These are phyloP conservation scores for Rhypophila decipiens DNA, from an alignment of 495 filamentous ascomycete genomes.

Conservation along the genomic window DNA sequence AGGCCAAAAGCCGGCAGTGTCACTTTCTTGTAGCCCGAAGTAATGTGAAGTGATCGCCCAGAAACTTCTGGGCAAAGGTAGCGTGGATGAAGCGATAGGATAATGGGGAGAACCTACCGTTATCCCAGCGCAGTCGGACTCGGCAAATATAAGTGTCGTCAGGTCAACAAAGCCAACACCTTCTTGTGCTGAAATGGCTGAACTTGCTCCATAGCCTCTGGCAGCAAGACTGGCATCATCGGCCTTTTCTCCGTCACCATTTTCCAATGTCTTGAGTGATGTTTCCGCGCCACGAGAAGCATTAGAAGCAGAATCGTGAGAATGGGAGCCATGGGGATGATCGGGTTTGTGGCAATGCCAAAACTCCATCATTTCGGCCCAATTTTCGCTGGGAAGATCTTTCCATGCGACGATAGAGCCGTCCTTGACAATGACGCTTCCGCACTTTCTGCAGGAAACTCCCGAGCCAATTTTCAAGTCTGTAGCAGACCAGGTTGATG, in stretches of 20 bases:
- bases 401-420: slow-evolving; percentile 64
- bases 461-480: slow-evolving; percentile 47
- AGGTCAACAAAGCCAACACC: slow-evolving; percentile 74
- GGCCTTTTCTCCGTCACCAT: slow-evolving; percentile 17
- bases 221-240: slow-evolving; percentile 40
- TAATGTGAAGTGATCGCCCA: not conserved
- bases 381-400: slow-evolving; percentile 90
- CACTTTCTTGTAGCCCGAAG: slow-evolving; percentile 83
- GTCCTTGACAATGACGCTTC: slow-evolving; percentile 32
- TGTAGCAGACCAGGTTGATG: slow-evolving; percentile 65
- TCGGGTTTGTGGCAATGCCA: slow-evolving; percentile 98
- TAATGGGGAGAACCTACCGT: slow-evolving; percentile 48
- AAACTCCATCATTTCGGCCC: slow-evolving; percentile 99
- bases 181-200: slow-evolving; percentile 54
- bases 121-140: slow-evolving; percentile 55
- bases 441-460: slow-evolving; percentile 63
- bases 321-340: slow-evolving; percentile 27
- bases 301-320: no score
- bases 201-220: slow-evolving; percentile 72
- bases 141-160: slow-evolving; percentile 63
- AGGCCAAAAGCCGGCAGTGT: slow-evolving; percentile 48
- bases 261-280: not conserved
- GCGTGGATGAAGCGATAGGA: slow-evolving; percentile 8
- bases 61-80: not conserved
- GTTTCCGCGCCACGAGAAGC: slow-evolving; percentile 2